A percentile compares a stretch with the other conserved stretches of the same genome.
Evolutionary conservation across 2,329 filamentous ascomycete species (phyloP).

Genomic region (Fusarium sp.): DNA sequence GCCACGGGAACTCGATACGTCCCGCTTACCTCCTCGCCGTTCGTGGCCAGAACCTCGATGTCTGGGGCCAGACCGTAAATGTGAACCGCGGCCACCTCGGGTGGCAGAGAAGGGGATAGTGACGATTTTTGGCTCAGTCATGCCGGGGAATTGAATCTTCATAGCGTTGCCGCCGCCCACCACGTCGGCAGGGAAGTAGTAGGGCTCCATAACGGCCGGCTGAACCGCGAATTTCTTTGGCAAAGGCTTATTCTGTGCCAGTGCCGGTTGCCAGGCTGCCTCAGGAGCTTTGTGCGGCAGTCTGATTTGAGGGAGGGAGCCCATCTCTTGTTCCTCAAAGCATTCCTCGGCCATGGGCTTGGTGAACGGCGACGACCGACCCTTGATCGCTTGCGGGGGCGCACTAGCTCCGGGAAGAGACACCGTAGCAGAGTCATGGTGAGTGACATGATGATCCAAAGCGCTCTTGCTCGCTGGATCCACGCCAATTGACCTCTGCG

Average conservation of each 20-base stretch:
- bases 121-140: constrained; percentile 57
- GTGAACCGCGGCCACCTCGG: constrained; percentile 52
- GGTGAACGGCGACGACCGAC: constrained; percentile 65
- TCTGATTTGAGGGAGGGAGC: constrained; percentile 79
- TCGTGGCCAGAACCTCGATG: constrained; percentile 51
- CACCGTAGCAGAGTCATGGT: constrained; percentile 74
- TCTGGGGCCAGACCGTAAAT: constrained; percentile 48
- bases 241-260: constrained; percentile 68
- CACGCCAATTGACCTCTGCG: constrained; percentile 73
- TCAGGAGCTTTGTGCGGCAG: constrained; percentile 76
- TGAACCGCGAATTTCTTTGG: constrained; percentile 66
- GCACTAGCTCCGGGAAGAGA: constrained; percentile 68
- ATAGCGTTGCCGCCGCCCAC: constrained; percentile 56
- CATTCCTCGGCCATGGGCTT: constrained; percentile 84
- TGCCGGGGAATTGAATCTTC: constrained; percentile 61
- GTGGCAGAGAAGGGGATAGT: constrained; percentile 55
- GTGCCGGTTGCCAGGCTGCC: constrained; percentile 74
- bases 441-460: constrained; percentile 71
- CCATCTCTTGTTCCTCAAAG: constrained; percentile 86
- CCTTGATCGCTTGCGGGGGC: constrained; percentile 52
- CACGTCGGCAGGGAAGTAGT: constrained; percentile 53
- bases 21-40: constrained; percentile 53
- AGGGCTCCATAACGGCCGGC: constrained; percentile 53
- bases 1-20: constrained; percentile 50
- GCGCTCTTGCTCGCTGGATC: constrained; percentile 78